These are phyloP conservation scores for Trapa incisa DNA, from an alignment of 345 rosid genomes.

Conservation along the genomic window DNA sequence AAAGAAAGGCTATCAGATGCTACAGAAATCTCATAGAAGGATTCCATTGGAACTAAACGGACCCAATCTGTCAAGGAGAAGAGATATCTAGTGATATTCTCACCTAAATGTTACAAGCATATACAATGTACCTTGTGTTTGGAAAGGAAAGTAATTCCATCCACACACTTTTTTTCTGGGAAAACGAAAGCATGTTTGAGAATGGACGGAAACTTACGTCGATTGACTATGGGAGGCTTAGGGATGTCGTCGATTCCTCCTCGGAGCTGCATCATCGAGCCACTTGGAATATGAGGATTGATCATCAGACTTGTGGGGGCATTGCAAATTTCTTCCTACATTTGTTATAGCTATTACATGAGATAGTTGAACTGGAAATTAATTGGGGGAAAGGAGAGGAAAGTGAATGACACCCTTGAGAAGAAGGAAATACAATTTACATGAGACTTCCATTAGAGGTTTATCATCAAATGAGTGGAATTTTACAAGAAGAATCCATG, in stretches of 20 bases:
- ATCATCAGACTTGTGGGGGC: conserved; percentile 53
- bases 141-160: not conserved
- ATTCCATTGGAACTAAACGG: not conserved
- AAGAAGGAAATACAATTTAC: too few relatives aligned
- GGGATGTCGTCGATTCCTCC: conserved; percentile 57
- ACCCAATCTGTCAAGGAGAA: not conserved
- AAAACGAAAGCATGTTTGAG: not conserved
- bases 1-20: not conserved
- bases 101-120: too few relatives aligned
- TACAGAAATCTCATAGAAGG: not conserved
- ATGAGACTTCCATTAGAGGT: too few relatives aligned
- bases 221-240: conserved; percentile 55
- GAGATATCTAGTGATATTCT: too few relatives aligned
- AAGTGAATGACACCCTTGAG: not conserved
- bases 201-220: conserved; percentile 34
- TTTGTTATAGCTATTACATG: not conserved
- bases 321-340: conserved; percentile 74
- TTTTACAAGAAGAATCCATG: too few relatives aligned
- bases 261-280: conserved; percentile 34
- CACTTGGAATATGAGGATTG: conserved; percentile 51
- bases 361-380: not conserved
- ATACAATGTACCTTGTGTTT: not conserved
- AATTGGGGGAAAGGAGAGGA: too few relatives aligned
- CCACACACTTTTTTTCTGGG: not conserved
- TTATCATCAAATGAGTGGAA: too few relatives aligned